Conservation (phyloP, 2,329 filamentous ascomycete genomes). For the Aureobasidium leucospermi region DNA sequence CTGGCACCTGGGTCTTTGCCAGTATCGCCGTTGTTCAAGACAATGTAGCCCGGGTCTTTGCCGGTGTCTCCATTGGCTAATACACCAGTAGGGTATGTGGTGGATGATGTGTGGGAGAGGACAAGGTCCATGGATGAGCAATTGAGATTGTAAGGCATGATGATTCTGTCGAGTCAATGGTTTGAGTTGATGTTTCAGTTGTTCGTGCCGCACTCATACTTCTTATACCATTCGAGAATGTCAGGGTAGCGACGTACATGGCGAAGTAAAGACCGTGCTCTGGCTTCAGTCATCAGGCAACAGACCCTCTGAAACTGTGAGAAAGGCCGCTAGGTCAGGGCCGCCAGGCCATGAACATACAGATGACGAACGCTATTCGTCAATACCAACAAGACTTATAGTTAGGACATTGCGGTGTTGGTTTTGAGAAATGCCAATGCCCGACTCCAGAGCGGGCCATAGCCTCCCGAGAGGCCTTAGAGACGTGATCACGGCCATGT, state of each 20-base stretch:
- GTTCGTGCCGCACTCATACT: slow-evolving; percentile 2
- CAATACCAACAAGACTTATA: slow-evolving; percentile 7
- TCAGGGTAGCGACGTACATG: not conserved
- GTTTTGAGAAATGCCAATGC: slow-evolving; percentile 7
- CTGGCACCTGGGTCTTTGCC: not conserved
- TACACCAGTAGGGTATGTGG: not conserved
- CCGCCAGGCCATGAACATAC: not conserved
- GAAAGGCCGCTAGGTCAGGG: slow-evolving; percentile 5
- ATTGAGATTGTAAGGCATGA: not conserved
- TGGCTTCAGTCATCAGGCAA: slow-evolving; percentile 11
- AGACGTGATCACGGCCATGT: slow-evolving; percentile 1
- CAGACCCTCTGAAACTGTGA: not conserved
- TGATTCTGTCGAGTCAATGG: not conserved
- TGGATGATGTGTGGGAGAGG: not conserved
- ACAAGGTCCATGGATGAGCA: slow-evolving; percentile 1
- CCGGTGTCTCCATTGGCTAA: slow-evolving; percentile 2
- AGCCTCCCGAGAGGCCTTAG: not conserved
- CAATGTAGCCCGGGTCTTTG: slow-evolving; percentile 7
- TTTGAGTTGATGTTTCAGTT: not conserved
- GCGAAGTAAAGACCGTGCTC: slow-evolving; percentile 11
- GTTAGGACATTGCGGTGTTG: slow-evolving; percentile 11
- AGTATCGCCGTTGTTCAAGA: slow-evolving; percentile 3
- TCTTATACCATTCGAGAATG: not conserved
- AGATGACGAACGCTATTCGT: slow-evolving; percentile 8
- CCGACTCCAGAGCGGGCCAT: slow-evolving; percentile 1